Percentiles rank a stretch among this genome's conserved stretches.
phyloP scores from a whole-genome alignment of 164 flowering plant genomes.

The Vitis cinerea region DNA sequence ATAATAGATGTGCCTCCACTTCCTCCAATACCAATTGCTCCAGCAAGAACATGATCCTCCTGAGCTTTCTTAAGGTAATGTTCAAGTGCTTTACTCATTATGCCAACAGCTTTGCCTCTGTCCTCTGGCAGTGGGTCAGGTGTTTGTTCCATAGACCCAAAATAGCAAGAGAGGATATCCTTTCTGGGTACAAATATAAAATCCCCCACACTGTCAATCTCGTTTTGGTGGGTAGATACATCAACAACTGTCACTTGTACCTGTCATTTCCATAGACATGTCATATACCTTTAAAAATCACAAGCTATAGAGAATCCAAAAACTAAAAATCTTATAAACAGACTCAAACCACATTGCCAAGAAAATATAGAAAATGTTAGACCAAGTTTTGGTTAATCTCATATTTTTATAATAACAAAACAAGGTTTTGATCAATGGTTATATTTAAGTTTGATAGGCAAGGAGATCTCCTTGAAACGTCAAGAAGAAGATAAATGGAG shows the following conservation, averaged over 20 bases:
- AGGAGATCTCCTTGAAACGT: too few species aligned
- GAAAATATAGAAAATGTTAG: too few species aligned
- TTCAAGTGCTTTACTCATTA: slow-evolving; percentile 67
- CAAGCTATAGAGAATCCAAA: not conserved
- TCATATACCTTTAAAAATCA: not conserved
- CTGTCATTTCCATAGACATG: slow-evolving; percentile 30
- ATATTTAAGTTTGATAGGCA: too few species aligned
- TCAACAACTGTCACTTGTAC: slow-evolving; percentile 71
- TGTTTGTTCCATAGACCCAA: slow-evolving; percentile 18
- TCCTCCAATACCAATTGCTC: slow-evolving; percentile 90
- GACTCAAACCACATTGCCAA: not conserved
- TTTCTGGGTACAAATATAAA: slow-evolving; percentile 59
- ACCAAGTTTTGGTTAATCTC: too few species aligned
- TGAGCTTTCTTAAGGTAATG: slow-evolving; percentile 41
- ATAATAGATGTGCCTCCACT: slow-evolving; percentile 87
- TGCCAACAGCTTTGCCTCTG: slow-evolving; percentile 68
- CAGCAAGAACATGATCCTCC: slow-evolving; percentile 43
- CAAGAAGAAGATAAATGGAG: too few species aligned
- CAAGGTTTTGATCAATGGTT: too few species aligned
- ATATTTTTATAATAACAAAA: too few species aligned
- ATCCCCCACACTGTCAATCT: slow-evolving; percentile 27
- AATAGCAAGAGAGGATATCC: slow-evolving; percentile 52
- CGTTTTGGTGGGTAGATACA: slow-evolving; percentile 60
- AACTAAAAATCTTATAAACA: not conserved
- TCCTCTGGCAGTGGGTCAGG: slow-evolving; percentile 53